Base-by-base conservation (phyloP, 805 yeast species). In the Yamadazyma phyllophila region DNA sequence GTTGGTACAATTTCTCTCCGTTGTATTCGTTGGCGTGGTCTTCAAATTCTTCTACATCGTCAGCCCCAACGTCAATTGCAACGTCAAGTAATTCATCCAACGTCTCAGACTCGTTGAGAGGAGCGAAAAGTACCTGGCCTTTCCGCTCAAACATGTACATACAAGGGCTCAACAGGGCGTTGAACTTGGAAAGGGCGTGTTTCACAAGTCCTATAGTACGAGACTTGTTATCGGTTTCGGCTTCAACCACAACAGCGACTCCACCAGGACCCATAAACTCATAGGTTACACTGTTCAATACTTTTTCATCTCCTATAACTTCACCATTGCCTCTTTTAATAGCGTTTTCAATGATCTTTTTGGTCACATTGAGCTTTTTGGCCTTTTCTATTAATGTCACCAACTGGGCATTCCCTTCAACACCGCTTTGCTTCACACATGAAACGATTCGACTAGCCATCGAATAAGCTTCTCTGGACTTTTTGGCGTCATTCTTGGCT, bases 181-280 rank as follows among this genome's bases (percentile, higher is more conserved):
- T 83, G 52, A 75, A 77, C 54, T 86, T 86, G 34, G 82, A 77
- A 61, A 92, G 81, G 3, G 87, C 83, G 7, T 85, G 81, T 57
- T 91, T 80, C 7, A 94, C 83, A 40, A 76, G 74, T 12, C 87
- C 84, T 30, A 89, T 77, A 0, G 97, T 83, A 42, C 98, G 73
- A 48, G 85, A 82, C 63, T 86, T 88, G 64, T 89, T 92, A 60
- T 92, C 97, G 0, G 98, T 92, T 40, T 82, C 73, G 0, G 96
- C 91, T 57, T 89, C 96, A 4, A 92, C 81, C 3, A 92, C 77
- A 38, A 90, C 73, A 0, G 96, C 87, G 2, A 88, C 88, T 2
- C 97, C 97, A 1, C 91, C 95, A 0, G 97, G 97, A 0, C 92
- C 97, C 62, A 90, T 72, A 12, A 94, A 96, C 62, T 94, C 98